Percentiles rank a stretch among this genome's conserved stretches.
These are phyloP conservation scores for Colletotrichum cereale DNA, from an alignment of 2,329 filamentous ascomycete species.

Conservation along the genomic window DNA sequence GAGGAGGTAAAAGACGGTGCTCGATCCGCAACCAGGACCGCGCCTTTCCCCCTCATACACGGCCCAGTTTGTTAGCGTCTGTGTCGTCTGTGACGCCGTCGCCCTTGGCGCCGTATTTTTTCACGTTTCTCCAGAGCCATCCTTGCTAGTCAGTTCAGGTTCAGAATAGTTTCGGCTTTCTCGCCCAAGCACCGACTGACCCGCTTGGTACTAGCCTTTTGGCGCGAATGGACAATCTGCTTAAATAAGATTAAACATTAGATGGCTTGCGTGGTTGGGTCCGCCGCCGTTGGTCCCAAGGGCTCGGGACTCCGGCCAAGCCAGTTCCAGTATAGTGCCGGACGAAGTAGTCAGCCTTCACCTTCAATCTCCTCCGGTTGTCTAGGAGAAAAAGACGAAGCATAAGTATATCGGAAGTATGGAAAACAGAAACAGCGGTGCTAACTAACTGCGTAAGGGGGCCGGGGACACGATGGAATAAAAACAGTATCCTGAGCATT, in stretches of 20 bases:
- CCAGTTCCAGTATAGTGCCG: background rate
- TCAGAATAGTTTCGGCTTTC: background rate
- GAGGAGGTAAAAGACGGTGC: background rate
- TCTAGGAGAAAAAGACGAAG: background rate
- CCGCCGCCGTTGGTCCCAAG: background rate
- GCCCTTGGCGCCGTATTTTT: slow-evolving; percentile 19
- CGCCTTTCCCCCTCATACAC: slow-evolving; percentile 54
- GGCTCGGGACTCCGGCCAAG: background rate
- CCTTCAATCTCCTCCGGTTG: background rate
- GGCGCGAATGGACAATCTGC: background rate
- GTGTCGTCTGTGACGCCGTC: slow-evolving; percentile 62
- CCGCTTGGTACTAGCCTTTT: background rate
- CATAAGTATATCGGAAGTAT: background rate
- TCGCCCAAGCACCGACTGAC: background rate
- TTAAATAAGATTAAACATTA: background rate
- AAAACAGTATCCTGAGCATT: background rate
- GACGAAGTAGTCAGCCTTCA: background rate
- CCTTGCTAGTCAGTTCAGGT: background rate
- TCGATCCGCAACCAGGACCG: background rate
- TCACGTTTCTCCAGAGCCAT: background rate
- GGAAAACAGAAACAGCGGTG: background rate
- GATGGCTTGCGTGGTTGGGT: background rate
- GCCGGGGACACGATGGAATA: background rate
- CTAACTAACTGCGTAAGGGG: background rate
- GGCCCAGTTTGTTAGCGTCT: slow-evolving; percentile 63